Evolutionary conservation across 805 yeast species (phyloP), one percentile per base, ranked within the genome.

Genomic region (Ogataea thermomethanolica): DNA sequence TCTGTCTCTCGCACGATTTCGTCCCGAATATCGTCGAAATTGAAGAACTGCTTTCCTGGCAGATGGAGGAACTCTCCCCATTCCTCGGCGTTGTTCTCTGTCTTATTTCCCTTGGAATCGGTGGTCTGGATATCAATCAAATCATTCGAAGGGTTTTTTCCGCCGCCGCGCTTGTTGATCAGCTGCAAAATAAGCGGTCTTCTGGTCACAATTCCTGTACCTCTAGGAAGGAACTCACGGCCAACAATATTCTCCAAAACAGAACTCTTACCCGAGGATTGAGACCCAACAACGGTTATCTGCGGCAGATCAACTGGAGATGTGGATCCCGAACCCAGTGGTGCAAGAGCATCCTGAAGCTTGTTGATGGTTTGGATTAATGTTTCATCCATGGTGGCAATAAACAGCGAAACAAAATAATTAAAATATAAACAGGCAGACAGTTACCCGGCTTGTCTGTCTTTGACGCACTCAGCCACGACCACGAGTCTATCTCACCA

Each of bases 51-150:
- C 68, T 87, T 81, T 43, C 86, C 87, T 28, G 97, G 98, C 37
- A 85, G 67, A 62, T 93, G 98, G 51, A 91, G 73, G 63, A 93
- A 93, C 65, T 93, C 99, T 47, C 99, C 99, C 97, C 98, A 93
- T 69, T 91, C 99, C 48, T 76, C 82, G 29, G 71, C 73, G 56
- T 83, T 84, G 64, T 84, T 84, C 59, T 84, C 93, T 10, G 79
- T 69, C 30, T 72, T 69, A 35, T 70, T 69, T 22, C 78, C 77
- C 40, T 67, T 61, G 14, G 66, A 67, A 46, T 66, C 67, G 35
- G 64, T 61, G 21, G 75, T 59, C 44, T 72, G 67, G 43, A 74
- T 67, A 40, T 69, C 67, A 23, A 74, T 59, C 51, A 73, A 61
- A 43, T 70, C 77, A 26, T 36, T 40, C 10, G 44, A 35, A 29